These are phyloP conservation scores for Aspergillus sp. DNA, from an alignment of 2,329 filamentous ascomycete genomes.

Conservation along the genomic window DNA sequence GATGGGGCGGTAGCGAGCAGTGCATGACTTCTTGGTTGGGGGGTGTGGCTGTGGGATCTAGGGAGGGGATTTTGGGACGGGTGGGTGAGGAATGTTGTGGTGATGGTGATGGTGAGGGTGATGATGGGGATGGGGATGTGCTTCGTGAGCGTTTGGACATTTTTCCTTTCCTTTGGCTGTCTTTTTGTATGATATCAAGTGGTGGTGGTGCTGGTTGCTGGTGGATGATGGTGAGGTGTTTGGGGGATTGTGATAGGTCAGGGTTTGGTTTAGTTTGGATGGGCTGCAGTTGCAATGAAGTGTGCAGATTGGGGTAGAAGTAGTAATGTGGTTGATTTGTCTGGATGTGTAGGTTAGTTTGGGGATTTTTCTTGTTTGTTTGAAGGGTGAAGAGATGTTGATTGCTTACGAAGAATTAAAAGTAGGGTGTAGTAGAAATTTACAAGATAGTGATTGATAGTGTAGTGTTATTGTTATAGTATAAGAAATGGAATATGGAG, in stretches of 20 bases:
- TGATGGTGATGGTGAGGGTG: slow-evolving; percentile 17
- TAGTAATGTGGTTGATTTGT: not conserved
- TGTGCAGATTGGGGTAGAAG: not conserved
- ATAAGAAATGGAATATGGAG: not conserved
- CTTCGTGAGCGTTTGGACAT: slow-evolving; percentile 65
- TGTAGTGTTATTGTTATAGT: too few species aligned
- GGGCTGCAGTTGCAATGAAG: not conserved
- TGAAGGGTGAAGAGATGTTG: too few species aligned
- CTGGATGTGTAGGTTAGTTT: not conserved
- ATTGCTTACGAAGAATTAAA: too few species aligned
- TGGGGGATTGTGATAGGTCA: slow-evolving; percentile 8
- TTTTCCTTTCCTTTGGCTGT: slow-evolving; percentile 27
- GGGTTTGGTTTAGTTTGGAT: not conserved
- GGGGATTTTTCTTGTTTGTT: too few species aligned
- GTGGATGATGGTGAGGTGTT: slow-evolving; percentile 1
- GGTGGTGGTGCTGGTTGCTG: too few species aligned
- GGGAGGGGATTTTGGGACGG: slow-evolving; percentile 59
- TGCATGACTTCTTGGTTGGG: slow-evolving; percentile 60
- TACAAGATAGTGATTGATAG: too few species aligned
- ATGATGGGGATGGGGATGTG: slow-evolving; percentile 38
- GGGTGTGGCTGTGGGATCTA: slow-evolving; percentile 49
- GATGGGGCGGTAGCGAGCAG: slow-evolving; percentile 81
- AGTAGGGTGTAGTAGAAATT: too few species aligned
- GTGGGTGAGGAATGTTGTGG: slow-evolving; percentile 1
- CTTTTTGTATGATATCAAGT: too few species aligned